phyloP scores from a whole-genome alignment of 352 stramenopile genomes.

The Stephanocyclus meneghinianus region DNA sequence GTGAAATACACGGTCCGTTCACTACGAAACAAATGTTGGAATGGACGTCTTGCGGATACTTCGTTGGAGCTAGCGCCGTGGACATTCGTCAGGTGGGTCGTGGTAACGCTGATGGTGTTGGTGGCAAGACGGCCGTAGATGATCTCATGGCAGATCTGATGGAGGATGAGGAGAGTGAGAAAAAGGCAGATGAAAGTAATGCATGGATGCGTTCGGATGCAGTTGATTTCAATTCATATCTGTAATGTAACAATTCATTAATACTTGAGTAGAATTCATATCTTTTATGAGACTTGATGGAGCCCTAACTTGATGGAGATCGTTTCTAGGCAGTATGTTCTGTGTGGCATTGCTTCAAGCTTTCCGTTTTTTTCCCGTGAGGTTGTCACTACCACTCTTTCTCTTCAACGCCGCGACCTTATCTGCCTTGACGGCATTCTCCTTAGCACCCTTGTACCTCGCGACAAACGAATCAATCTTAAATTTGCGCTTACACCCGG shows the following conservation, averaged over 20 bases:
- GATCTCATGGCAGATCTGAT: constrained; percentile 78
- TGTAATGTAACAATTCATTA: background rate
- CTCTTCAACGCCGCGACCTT: constrained; percentile 12
- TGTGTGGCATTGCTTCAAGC: background rate
- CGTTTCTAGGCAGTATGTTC: too few species aligned
- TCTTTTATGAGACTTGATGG: background rate
- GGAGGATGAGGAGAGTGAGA: constrained; percentile 67
- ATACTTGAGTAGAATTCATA: background rate
- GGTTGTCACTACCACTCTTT: constrained; percentile 1
- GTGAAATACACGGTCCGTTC: constrained; percentile 69
- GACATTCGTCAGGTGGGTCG: constrained; percentile 59
- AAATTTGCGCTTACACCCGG: constrained; percentile 97
- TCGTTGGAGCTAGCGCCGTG: constrained; percentile 70
- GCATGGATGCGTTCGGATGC: constrained; percentile 37
- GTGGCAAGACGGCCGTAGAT: constrained; percentile 44
- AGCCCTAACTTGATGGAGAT: background rate
- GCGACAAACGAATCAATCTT: constrained; percentile 87
- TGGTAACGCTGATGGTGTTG: background rate
- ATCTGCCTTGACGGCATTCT: constrained; percentile 59
- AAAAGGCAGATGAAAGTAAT: constrained; percentile 21
- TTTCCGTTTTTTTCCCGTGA: constrained; percentile 55
- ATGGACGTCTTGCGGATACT: constrained; percentile 77
- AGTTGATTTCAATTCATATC: constrained; percentile 53
- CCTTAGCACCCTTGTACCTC: constrained; percentile 61
- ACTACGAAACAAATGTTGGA: constrained; percentile 73